phyloP scores from a whole-genome alignment of 2,329 filamentous ascomycete species.

The Pseudodiploospora longispora region DNA sequence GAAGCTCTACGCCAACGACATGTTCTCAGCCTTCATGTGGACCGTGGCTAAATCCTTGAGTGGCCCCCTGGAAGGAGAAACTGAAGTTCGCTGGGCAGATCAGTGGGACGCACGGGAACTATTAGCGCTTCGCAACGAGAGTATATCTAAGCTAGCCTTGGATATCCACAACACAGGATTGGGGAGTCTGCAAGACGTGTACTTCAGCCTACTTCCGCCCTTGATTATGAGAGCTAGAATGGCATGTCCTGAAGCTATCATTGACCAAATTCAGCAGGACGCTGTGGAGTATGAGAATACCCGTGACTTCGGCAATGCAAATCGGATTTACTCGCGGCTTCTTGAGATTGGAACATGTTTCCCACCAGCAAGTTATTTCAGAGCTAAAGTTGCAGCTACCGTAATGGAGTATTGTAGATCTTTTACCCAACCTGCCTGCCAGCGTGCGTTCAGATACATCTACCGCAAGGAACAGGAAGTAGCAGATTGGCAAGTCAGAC shows the following conservation, averaged over 20 bases:
- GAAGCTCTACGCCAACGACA: constrained; percentile 15
- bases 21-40: constrained; percentile 22
- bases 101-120: neutral
- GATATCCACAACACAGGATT: neutral
- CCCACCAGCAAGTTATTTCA: no score
- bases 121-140: neutral
- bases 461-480: no score
- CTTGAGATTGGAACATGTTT: no score
- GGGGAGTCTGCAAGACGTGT: neutral
- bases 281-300: no score
- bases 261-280: no score
- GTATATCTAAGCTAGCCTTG: neutral
- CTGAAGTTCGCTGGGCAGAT: neutral
- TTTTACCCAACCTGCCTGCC: no score
- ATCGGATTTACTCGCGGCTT: no score
- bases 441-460: no score
- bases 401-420: no score
- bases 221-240: neutral
- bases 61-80: neutral
- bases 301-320: no score
- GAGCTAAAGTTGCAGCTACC: no score
- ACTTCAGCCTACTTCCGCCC: constrained; percentile 1
- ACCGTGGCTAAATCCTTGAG: constrained; percentile 12
- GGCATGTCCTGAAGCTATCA: neutral
- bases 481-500: no score